Percentiles rank a stretch among this genome's conserved stretches.
Conservation (phyloP, 129 eudicot genomes). For the Pittosporum tobira region DNA sequence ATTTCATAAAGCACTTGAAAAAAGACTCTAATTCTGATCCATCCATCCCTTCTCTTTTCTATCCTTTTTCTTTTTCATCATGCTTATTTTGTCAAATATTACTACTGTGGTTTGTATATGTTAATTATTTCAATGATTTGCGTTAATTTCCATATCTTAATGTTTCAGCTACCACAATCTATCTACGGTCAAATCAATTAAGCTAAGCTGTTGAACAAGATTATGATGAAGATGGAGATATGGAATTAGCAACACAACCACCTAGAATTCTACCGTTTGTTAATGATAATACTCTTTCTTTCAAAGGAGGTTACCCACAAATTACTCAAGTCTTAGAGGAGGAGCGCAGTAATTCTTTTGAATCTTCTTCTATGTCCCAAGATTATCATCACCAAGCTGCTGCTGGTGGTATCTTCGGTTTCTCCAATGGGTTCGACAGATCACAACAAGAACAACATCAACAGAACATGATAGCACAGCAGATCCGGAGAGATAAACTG, state of each 20-base stretch:
- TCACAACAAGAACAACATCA: conserved; percentile 51
- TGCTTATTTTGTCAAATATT: neutral
- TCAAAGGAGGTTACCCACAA: conserved; percentile 17
- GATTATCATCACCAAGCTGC: conserved; percentile 42
- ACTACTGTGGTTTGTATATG: too few relatives aligned
- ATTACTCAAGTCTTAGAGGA: conserved; percentile 42
- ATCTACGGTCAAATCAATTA: neutral
- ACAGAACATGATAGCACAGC: conserved; percentile 37
- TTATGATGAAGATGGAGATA: conserved; percentile 27
- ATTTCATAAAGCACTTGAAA: neutral
- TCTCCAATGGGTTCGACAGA: conserved; percentile 75
- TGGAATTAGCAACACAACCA: conserved; percentile 43
- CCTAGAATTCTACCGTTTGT: conserved; percentile 23
- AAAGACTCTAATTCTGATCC: neutral
- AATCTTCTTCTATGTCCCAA: conserved; percentile 70
- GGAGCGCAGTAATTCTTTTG: conserved; percentile 16
- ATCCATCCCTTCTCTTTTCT: conserved; percentile 11
- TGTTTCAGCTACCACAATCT: neutral
- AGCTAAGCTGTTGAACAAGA: neutral
- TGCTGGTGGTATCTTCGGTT: conserved; percentile 31
- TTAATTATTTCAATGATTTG: too few relatives aligned
- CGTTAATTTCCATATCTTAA: neutral
- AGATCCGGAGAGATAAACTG: conserved; percentile 70
- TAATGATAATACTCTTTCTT: conserved; percentile 59
- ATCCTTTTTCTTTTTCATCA: conserved; percentile 6